A percentile compares a stretch with the other conserved stretches of the same genome.
Evolutionary conservation across 176 grass and related monocot species (phyloP).

Genomic region (Rhynchospora tenuis): DNA sequence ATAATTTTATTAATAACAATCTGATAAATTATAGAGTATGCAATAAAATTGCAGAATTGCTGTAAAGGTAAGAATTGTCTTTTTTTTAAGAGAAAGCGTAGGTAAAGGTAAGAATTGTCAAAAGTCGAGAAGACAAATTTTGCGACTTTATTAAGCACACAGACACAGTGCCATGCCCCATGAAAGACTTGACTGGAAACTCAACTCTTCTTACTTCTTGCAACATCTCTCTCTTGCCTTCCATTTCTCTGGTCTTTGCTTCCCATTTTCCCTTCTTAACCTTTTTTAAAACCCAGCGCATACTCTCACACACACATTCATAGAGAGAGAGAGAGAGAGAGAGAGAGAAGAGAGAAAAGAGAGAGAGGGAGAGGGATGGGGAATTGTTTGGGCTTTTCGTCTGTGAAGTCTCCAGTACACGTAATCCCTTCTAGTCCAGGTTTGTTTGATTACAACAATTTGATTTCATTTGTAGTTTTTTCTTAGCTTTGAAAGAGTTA

Average conservation of each 20-base stretch:
- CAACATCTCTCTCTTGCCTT: not conserved
- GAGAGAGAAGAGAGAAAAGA: constrained; percentile 40
- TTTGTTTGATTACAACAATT: constrained; percentile 9
- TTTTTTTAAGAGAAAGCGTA: too few relatives aligned
- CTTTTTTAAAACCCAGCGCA: not conserved
- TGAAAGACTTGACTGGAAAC: too few relatives aligned
- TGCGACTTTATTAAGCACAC: too few relatives aligned
- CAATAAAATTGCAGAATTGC: too few relatives aligned
- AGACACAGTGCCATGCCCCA: too few relatives aligned
- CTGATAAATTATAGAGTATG: too few relatives aligned
- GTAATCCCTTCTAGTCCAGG: constrained; percentile 46
- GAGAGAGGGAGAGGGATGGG: constrained; percentile 37
- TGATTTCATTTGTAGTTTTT: not conserved
- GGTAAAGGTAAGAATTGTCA: too few relatives aligned
- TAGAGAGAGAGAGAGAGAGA: not conserved
- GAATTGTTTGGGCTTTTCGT: constrained; percentile 40
- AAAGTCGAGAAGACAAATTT: too few relatives aligned
- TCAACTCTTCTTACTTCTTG: too few relatives aligned
- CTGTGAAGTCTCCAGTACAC: constrained; percentile 25
- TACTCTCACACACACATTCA: not conserved
- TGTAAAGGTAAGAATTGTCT: too few relatives aligned
- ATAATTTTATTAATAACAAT: too few relatives aligned
- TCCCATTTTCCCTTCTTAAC: not conserved
- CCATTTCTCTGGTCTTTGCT: not conserved
- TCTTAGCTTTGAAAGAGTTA: not conserved